A percentile compares a stretch with the other conserved stretches of the same genome.
Conservation (phyloP, 257 asterid genomes). For the Nicotiana otophora region DNA sequence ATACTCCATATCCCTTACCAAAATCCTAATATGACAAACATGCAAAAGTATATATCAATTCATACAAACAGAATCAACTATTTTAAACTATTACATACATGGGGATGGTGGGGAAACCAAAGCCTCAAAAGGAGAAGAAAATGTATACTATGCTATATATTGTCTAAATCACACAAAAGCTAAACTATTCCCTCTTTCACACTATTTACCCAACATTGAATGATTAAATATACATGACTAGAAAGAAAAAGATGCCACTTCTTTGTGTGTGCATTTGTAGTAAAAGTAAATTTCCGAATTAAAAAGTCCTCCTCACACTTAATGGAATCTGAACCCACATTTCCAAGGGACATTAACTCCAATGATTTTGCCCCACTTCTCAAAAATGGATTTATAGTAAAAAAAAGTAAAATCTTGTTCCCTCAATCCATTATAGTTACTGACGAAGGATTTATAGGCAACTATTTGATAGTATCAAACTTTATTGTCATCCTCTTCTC, state of each 20-base stretch:
- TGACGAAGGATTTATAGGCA: conserved; percentile 18
- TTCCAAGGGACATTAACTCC: conserved; percentile 4
- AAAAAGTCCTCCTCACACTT: not conserved
- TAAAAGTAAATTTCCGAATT: not conserved
- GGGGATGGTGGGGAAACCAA: not conserved
- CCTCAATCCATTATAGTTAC: not conserved
- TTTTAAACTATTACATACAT: not conserved
- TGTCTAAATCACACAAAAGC: conserved; percentile 6
- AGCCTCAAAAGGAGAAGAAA: not conserved
- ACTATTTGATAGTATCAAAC: conserved; percentile 33
- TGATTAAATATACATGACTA: conserved; percentile 12
- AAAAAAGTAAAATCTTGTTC: not conserved
- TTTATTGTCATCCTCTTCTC: conserved; percentile 23
- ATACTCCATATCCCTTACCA: not conserved
- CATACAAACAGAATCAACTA: not conserved
- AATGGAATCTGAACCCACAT: not conserved
- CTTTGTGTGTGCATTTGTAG: not conserved
- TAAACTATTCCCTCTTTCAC: conserved; percentile 1
- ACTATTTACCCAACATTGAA: conserved; percentile 3
- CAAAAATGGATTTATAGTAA: not conserved
- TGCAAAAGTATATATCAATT: not conserved
- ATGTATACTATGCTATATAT: not conserved
- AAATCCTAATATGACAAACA: not conserved
- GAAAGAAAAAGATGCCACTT: conserved; percentile 2
- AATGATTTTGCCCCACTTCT: not conserved